Conservation (phyloP, 805 yeast species). For the Sugiyamaella chiloensis region DNA sequence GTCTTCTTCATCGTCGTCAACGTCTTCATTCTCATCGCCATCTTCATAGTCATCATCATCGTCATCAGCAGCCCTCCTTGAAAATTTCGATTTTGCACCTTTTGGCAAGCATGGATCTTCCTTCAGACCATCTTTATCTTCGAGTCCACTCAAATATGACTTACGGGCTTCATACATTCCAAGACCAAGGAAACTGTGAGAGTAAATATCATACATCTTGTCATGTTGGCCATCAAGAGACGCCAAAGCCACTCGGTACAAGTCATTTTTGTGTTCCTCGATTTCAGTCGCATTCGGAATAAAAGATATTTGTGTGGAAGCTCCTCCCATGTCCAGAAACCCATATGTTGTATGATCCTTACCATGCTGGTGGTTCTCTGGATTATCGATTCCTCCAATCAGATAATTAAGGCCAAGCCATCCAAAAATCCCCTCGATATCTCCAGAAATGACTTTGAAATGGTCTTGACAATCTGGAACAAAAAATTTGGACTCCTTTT, state of each 20-base stretch:
- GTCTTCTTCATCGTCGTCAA: conserved; percentile 13
- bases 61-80: conserved; percentile 17
- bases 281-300: conserved; percentile 68
- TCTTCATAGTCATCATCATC: conserved; percentile 15
- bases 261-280: conserved; percentile 63
- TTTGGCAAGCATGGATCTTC: conserved; percentile 81
- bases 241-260: conserved; percentile 60
- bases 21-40: conserved; percentile 20
- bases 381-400: conserved; percentile 53
- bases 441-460: conserved; percentile 87
- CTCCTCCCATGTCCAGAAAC: conserved; percentile 99
- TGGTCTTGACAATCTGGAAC: conserved; percentile 61
- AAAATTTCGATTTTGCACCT: conserved; percentile 42
- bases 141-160: conserved; percentile 48
- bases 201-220: conserved; percentile 72
- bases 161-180: conserved; percentile 93
- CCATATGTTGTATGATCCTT: conserved; percentile 59
- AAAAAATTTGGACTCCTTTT: conserved; percentile 53
- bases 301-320: conserved; percentile 93
- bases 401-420: conserved; percentile 91
- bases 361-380: conserved; percentile 26
- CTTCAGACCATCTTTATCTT: conserved; percentile 30
- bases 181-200: conserved; percentile 94
- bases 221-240: conserved; percentile 46
- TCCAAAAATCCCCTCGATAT: conserved; percentile 90